Conservation (phyloP, 352 stramenopile species). For the Phytophthora parvispora region DNA sequence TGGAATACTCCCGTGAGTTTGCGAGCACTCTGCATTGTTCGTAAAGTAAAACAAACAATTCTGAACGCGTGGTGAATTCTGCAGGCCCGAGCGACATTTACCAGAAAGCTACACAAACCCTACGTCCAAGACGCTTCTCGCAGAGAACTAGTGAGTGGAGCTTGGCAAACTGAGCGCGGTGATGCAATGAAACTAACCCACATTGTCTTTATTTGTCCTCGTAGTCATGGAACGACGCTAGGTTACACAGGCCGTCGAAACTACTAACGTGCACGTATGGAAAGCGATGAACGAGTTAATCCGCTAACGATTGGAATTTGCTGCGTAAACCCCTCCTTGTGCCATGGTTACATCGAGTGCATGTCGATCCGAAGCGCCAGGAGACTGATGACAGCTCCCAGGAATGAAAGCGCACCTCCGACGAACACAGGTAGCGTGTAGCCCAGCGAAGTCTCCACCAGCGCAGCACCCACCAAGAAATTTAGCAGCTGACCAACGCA, state of each 20-base stretch:
- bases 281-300: slow-evolving; percentile 3
- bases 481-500: slow-evolving; percentile 81
- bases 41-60: not conserved
- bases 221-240: slow-evolving; percentile 46
- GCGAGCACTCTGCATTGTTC: not conserved
- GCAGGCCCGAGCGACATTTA: slow-evolving; percentile 59
- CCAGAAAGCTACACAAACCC: slow-evolving; percentile 61
- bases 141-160: slow-evolving; percentile 78
- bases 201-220: not conserved
- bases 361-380: slow-evolving; percentile 78
- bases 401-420: slow-evolving; percentile 68
- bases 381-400: slow-evolving; percentile 70
- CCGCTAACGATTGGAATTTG: slow-evolving; percentile 12
- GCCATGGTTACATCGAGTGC: slow-evolving; percentile 68
- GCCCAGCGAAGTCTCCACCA: slow-evolving; percentile 73
- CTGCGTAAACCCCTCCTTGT: slow-evolving; percentile 2
- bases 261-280: not conserved
- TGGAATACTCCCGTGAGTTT: slow-evolving; percentile 52
- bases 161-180: not conserved
- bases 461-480: slow-evolving; percentile 61
- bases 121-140: slow-evolving; percentile 65
- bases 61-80: not conserved
- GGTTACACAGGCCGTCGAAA: slow-evolving; percentile 62
- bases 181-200: not conserved
- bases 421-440: slow-evolving; percentile 76